Evolutionary conservation across 139 green algal species (phyloP).

Genomic region (Chlamydomonas applanata): DNA sequence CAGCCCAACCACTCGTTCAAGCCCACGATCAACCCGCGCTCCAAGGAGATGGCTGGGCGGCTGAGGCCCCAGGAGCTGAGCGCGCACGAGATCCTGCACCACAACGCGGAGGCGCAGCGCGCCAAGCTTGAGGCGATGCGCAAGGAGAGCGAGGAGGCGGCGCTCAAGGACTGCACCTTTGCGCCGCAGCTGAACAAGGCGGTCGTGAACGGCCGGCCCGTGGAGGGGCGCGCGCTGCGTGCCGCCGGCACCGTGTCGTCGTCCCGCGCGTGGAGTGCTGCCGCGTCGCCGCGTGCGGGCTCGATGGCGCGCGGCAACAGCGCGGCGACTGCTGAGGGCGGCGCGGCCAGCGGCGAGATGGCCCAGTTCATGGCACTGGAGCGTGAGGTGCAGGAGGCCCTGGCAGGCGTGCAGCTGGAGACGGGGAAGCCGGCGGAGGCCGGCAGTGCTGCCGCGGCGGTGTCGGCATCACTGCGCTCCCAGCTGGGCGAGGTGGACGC

Average conservation of each 20-base stretch:
- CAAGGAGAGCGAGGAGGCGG: conserved; percentile 42
- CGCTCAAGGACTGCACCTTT: conserved; percentile 62
- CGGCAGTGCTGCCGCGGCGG: neutral
- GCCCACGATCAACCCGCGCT: conserved; percentile 56
- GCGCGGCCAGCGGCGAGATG: neutral
- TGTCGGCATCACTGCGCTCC: neutral
- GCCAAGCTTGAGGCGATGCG: conserved; percentile 45
- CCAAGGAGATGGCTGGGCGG: conserved; percentile 49
- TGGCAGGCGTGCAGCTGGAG: conserved; percentile 4
- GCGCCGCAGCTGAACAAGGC: conserved; percentile 54
- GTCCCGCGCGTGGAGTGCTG: neutral
- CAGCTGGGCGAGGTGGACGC: conserved; percentile 3
- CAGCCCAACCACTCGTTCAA: conserved; percentile 54
- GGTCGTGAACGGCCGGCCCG: neutral
- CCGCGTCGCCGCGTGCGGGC: no score
- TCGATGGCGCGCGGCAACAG: neutral
- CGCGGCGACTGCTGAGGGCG: neutral
- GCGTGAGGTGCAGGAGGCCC: conserved; percentile 14
- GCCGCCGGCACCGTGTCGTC: neutral
- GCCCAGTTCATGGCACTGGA: conserved; percentile 11
- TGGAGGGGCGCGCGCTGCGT: conserved; percentile 8
- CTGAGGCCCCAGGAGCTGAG: conserved; percentile 34
- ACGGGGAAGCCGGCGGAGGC: neutral
- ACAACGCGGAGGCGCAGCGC: conserved; percentile 10
- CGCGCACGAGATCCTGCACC: conserved; percentile 35